phyloP scores from a whole-genome alignment of 352 stramenopile species.

The Pythium aphanidermatum region DNA sequence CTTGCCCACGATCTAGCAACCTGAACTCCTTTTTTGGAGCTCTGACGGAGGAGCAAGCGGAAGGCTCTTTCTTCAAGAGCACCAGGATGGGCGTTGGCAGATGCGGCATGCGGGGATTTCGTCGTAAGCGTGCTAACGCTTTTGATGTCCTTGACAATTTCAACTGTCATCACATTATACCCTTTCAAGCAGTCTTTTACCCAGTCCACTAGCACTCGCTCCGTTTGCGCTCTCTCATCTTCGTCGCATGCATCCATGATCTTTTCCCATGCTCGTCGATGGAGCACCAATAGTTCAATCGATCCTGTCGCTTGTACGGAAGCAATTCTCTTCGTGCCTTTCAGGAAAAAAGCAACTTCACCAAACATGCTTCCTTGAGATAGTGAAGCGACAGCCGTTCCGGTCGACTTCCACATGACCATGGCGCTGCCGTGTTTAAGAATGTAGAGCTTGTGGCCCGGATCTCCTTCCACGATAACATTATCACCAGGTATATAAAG shows the following conservation, averaged over 20 bases:
- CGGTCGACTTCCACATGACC: constrained; percentile 62
- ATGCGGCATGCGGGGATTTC: not conserved
- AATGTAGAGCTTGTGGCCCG: constrained; percentile 65
- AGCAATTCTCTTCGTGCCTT: constrained; percentile 47
- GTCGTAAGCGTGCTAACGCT: not conserved
- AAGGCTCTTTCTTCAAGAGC: constrained; percentile 5
- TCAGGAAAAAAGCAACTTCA: constrained; percentile 70
- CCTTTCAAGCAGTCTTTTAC: constrained; percentile 54
- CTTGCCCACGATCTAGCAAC: not conserved
- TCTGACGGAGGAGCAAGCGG: constrained; percentile 3
- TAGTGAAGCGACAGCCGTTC: constrained; percentile 55
- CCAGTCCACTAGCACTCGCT: constrained; percentile 39
- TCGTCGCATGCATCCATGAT: constrained; percentile 38
- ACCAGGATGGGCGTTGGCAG: not conserved
- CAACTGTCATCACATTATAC: constrained; percentile 68
- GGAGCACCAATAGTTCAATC: constrained; percentile 52
- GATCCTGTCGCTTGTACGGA: constrained; percentile 58
- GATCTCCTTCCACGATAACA: constrained; percentile 58
- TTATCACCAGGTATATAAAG: constrained; percentile 71
- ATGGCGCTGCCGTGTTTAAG: constrained; percentile 57
- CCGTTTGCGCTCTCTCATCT: constrained; percentile 32
- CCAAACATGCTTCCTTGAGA: constrained; percentile 56
- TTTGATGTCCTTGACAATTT: constrained; percentile 70
- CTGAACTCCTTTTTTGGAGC: not conserved
- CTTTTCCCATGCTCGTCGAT: constrained; percentile 42